Evolutionary conservation across 2,329 filamentous ascomycete species (phyloP).

Genomic region (Tolypocladium inflatum): DNA sequence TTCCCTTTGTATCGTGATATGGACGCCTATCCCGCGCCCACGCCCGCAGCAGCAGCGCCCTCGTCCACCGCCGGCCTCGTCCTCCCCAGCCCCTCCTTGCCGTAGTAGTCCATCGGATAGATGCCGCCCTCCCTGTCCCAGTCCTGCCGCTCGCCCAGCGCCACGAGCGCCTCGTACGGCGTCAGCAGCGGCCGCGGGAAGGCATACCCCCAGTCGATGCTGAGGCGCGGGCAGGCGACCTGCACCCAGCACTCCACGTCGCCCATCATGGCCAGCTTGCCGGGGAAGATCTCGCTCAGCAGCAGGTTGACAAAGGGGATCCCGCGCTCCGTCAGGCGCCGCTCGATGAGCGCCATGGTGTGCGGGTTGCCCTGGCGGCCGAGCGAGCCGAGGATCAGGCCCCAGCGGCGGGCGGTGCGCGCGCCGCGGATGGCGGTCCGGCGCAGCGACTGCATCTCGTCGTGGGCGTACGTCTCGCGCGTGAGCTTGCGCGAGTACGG

Average conservation of each 20-base stretch:
- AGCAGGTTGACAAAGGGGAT: slow-evolving; percentile 80
- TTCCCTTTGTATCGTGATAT: neutral
- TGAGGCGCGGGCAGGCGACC: slow-evolving; percentile 90
- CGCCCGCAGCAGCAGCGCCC: slow-evolving; percentile 1
- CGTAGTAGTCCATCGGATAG: slow-evolving; percentile 99
- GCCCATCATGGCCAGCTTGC: slow-evolving; percentile 84
- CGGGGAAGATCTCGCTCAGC: slow-evolving; percentile 91
- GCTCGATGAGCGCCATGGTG: slow-evolving; percentile 80
- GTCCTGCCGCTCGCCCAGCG: slow-evolving; percentile 68
- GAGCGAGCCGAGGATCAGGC: slow-evolving; percentile 84
- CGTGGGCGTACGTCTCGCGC: slow-evolving; percentile 83
- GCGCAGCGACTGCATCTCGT: slow-evolving; percentile 78
- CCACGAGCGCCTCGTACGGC: slow-evolving; percentile 89
- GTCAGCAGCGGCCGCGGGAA: slow-evolving; percentile 83
- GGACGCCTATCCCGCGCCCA: neutral
- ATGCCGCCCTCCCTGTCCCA: slow-evolving; percentile 55
- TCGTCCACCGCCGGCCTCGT: slow-evolving; percentile 42
- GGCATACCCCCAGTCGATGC: slow-evolving; percentile 98
- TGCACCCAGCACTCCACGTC: slow-evolving; percentile 98
- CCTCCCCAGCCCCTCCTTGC: slow-evolving; percentile 78
- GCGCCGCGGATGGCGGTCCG: slow-evolving; percentile 68
- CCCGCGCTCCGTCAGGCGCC: slow-evolving; percentile 57
- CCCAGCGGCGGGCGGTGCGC: slow-evolving; percentile 77
- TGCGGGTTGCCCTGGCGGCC: slow-evolving; percentile 94
- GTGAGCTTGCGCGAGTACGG: slow-evolving; percentile 90